Conservation (phyloP, 305 asterid genomes). For the Solanum hybrid region DNA sequence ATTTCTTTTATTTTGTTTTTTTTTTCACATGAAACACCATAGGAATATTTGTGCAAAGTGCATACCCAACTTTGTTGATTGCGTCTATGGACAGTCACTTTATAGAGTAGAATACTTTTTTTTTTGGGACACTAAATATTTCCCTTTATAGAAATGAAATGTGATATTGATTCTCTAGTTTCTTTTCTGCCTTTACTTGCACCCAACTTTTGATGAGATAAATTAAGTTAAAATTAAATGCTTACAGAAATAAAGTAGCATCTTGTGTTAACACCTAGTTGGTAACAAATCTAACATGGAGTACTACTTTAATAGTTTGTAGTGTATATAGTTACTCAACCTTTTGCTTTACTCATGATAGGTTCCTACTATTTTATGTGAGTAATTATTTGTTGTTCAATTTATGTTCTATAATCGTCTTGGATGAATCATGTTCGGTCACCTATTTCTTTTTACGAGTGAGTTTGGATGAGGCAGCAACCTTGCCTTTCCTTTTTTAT, state of each 20-base stretch:
- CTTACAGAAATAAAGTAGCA: conserved; percentile 3
- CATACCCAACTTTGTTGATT: conserved; percentile 19
- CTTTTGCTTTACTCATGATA: not conserved
- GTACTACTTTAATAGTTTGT: not conserved
- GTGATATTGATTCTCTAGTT: conserved; percentile 16
- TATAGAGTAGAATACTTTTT: conserved; percentile 17
- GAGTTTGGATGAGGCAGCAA: not conserved
- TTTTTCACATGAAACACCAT: conserved; percentile 19
- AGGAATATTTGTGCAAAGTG: conserved; percentile 16
- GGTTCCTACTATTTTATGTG: not conserved
- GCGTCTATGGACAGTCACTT: conserved; percentile 20
- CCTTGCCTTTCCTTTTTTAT: not conserved
- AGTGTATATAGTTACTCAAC: not conserved
- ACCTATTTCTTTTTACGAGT: not conserved
- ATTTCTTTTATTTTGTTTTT: conserved; percentile 18
- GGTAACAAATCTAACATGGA: not conserved
- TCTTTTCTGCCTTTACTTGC: conserved; percentile 10
- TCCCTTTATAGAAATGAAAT: conserved; percentile 27
- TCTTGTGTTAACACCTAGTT: not conserved
- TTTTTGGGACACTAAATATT: conserved; percentile 11
- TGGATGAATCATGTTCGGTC: not conserved
- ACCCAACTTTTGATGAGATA: conserved; percentile 17
- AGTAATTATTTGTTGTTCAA: not conserved
- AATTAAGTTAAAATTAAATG: not conserved
- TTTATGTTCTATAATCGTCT: not conserved